Evolutionary conservation across 306 rosid species (phyloP).

Genomic region (Quercus suber): DNA sequence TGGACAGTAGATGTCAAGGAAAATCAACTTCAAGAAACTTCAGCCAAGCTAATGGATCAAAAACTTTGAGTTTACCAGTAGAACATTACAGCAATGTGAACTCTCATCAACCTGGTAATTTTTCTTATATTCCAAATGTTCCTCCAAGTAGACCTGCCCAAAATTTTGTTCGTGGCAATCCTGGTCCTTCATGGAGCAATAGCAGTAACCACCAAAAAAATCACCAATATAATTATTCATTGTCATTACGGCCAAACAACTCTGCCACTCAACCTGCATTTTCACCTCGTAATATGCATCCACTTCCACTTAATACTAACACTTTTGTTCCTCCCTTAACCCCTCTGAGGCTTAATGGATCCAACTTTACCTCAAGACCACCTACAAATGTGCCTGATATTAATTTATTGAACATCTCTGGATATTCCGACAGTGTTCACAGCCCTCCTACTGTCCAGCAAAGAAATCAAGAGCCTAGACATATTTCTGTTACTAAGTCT

Average conservation of each 20-base stretch:
- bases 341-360: conserved; percentile 50
- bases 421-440: conserved; percentile 38
- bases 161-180: conserved; percentile 38
- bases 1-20: conserved; percentile 38
- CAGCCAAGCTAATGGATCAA: conserved; percentile 33
- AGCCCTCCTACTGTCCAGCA: conserved; percentile 36
- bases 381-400: conserved; percentile 46
- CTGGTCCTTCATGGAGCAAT: conserved; percentile 45
- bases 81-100: conserved; percentile 28
- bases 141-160: conserved; percentile 37
- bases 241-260: conserved; percentile 44
- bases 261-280: conserved; percentile 44
- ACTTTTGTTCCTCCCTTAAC: conserved; percentile 39
- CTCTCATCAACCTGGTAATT: conserved; percentile 20
- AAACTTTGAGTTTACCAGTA: conserved; percentile 42
- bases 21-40: conserved; percentile 25
- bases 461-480: conserved; percentile 49
- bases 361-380: conserved; percentile 42
- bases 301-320: conserved; percentile 32
- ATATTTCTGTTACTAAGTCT: conserved; percentile 19
- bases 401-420: conserved; percentile 50
- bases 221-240: conserved; percentile 45
- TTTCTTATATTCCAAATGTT: background rate
- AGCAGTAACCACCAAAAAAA: conserved; percentile 37
- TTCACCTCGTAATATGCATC: conserved; percentile 36